Evolutionary conservation across 176 grass and related monocot species (phyloP).

Genomic region (Poa pratensis): DNA sequence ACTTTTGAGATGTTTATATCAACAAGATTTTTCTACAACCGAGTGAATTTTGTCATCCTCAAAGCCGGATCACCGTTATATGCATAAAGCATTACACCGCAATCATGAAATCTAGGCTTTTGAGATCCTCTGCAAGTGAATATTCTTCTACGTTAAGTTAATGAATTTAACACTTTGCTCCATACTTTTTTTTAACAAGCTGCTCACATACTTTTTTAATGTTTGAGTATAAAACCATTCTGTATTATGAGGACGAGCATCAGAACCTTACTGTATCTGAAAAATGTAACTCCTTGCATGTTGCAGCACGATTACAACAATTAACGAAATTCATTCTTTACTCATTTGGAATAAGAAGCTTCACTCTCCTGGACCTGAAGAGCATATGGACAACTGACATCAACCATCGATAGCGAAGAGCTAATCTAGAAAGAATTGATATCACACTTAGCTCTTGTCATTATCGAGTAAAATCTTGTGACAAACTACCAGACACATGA

Average conservation of each 20-base stretch:
- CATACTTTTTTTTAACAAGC: neutral
- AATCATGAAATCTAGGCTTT: neutral
- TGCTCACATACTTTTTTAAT: neutral
- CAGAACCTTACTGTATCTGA: slow-evolving; percentile 30
- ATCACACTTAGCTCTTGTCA: neutral
- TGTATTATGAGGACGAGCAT: slow-evolving; percentile 26
- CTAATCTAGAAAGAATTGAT: neutral
- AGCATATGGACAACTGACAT: slow-evolving; percentile 18
- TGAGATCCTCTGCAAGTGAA: slow-evolving; percentile 25
- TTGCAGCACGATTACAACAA: neutral
- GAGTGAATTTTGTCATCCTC: slow-evolving; percentile 15
- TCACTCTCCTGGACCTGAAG: slow-evolving; percentile 35
- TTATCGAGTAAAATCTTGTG: neutral
- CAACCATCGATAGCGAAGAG: slow-evolving; percentile 15
- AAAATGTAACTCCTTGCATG: slow-evolving; percentile 28
- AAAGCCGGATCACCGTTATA: neutral
- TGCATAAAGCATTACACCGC: slow-evolving; percentile 1
- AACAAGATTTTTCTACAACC: slow-evolving; percentile 19
- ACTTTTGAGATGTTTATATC: slow-evolving; percentile 25
- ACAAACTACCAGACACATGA: neutral
- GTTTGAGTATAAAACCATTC: neutral
- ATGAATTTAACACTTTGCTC: slow-evolving; percentile 28
- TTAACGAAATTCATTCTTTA: neutral
- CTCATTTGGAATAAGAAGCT: slow-evolving; percentile 32
- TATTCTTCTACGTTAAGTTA: slow-evolving; percentile 1